A percentile compares a stretch with the other conserved stretches of the same genome.
Evolutionary conservation across 192 early-diverging fungal species (phyloP).

Genomic region (Coemansia sp.): DNA sequence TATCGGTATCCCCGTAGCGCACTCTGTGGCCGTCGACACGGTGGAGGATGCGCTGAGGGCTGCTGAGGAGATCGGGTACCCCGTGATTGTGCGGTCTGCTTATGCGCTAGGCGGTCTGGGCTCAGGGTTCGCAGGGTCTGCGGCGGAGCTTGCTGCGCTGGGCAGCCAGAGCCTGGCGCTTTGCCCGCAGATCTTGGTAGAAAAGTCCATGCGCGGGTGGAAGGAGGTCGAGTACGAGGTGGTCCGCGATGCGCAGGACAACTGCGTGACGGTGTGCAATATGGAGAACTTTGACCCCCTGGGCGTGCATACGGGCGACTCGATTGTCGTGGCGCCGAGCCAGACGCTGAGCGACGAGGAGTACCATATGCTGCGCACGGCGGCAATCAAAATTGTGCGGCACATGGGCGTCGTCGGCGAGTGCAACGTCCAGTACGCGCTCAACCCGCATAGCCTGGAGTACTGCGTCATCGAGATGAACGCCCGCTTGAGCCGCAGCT

Average conservation of each 20-base stretch:
- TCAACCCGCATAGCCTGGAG: conserved; percentile 85
- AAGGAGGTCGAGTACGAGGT: conserved; percentile 99
- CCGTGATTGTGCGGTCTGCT: conserved; percentile 93
- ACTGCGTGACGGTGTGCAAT: conserved; percentile 99
- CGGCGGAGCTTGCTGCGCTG: conserved; percentile 71
- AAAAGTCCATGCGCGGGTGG: conserved; percentile 98
- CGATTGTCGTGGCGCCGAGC: conserved; percentile 96
- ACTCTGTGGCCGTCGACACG: conserved; percentile 84
- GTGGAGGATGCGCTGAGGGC: conserved; percentile 86
- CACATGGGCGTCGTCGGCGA: conserved; percentile 97
- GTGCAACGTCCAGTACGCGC: conserved; percentile 97
- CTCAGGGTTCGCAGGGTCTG: conserved; percentile 87
- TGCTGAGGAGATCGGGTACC: conserved; percentile 85
- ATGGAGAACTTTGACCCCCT: conserved; percentile 99
- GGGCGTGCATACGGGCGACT: conserved; percentile 97
- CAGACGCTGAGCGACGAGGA: conserved; percentile 97
- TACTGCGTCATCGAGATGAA: conserved; percentile 98
- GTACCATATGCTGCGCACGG: conserved; percentile 92
- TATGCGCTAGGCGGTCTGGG: conserved; percentile 97
- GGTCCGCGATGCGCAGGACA: conserved; percentile 93
- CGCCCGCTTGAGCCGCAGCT: conserved; percentile 85
- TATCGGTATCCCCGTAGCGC: conserved; percentile 79
- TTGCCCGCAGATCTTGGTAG: conserved; percentile 92
- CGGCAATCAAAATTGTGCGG: conserved; percentile 94
- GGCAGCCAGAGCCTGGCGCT: conserved; percentile 84